Evolutionary conservation across 805 yeast species (phyloP).

Genomic region (Wickerhamiella azyma): DNA sequence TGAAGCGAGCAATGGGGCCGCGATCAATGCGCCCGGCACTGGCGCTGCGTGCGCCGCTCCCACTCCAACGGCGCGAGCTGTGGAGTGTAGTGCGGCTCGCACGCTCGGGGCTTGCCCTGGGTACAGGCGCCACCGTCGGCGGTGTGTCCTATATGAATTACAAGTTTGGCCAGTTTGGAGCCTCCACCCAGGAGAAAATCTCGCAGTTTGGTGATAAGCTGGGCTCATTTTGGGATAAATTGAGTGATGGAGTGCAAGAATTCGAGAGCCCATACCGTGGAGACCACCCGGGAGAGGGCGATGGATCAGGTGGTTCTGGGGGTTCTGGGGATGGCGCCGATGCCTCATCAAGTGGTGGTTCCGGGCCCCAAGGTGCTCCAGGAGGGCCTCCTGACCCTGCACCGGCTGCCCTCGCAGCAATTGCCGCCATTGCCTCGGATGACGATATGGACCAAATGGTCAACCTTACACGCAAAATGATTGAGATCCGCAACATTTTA

Average conservation of each 20-base stretch:
- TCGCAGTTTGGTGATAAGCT: constrained; percentile 39
- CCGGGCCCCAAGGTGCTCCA: background rate
- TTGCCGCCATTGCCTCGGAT: constrained; percentile 38
- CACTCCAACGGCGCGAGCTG: constrained; percentile 17
- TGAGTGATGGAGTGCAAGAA: background rate
- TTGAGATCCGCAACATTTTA: constrained; percentile 75
- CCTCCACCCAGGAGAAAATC: constrained; percentile 54
- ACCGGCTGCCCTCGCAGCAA: constrained; percentile 43
- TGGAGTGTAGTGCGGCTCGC: constrained; percentile 19
- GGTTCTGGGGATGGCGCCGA: background rate
- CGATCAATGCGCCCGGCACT: no score
- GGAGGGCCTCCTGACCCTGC: constrained; percentile 24
- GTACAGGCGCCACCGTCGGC: constrained; percentile 84
- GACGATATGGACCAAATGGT: constrained; percentile 58
- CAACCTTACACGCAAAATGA: constrained; percentile 87
- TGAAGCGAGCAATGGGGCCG: no score
- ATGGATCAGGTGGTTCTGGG: constrained; percentile 2
- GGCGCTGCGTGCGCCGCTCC: no score
- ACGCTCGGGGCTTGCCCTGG: constrained; percentile 39
- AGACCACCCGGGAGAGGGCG: no score
- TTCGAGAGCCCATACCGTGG: no score
- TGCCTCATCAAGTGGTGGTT: constrained; percentile 1
- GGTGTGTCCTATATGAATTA: constrained; percentile 88
- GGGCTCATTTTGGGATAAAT: constrained; percentile 23
- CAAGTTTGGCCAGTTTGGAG: constrained; percentile 77